phyloP scores from a whole-genome alignment of 1,284 basidiomycete species.

The Coriolopsis trogii region DNA sequence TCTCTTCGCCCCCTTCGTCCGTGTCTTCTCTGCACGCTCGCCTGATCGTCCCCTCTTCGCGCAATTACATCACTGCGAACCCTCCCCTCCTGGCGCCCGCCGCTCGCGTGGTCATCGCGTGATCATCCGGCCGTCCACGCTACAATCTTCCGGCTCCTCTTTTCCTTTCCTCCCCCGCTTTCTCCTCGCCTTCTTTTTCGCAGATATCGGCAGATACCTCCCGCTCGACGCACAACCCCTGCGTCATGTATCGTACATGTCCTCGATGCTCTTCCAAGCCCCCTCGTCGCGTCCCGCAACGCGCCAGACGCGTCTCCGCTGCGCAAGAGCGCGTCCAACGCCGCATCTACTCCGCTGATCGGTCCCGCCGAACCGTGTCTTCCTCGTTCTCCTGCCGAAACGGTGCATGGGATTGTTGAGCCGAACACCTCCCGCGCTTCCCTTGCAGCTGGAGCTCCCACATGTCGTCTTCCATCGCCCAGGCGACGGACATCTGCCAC shows the following conservation, averaged over 20 bases:
- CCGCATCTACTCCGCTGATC: slow-evolving; percentile 21
- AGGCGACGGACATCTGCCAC: slow-evolving; percentile 26
- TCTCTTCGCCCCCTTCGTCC: slow-evolving; percentile 16
- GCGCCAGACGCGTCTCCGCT: slow-evolving; percentile 4
- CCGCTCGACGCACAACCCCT: not conserved
- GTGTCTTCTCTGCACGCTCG: slow-evolving; percentile 8
- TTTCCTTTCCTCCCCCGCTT: not conserved
- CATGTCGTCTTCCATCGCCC: slow-evolving; percentile 19
- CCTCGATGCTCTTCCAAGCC: not conserved
- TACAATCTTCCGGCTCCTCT: not conserved
- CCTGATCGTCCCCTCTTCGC: not conserved
- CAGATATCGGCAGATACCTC: too few relatives aligned
- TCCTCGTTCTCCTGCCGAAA: slow-evolving; percentile 6
- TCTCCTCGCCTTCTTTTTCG: too few relatives aligned
- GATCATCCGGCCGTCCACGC: slow-evolving; percentile 11
- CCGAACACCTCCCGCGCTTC: slow-evolving; percentile 16
- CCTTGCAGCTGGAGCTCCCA: slow-evolving; percentile 3
- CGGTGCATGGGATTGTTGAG: slow-evolving; percentile 7
- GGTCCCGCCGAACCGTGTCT: slow-evolving; percentile 18
- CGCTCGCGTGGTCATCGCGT: slow-evolving; percentile 23
- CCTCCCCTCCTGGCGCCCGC: slow-evolving; percentile 11
- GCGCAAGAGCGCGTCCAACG: not conserved
- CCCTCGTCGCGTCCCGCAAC: not conserved
- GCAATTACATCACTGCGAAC: slow-evolving; percentile 24
- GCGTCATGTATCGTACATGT: not conserved